phyloP scores from a whole-genome alignment of 306 rosid species.

The Begonia loranthoides region DNA sequence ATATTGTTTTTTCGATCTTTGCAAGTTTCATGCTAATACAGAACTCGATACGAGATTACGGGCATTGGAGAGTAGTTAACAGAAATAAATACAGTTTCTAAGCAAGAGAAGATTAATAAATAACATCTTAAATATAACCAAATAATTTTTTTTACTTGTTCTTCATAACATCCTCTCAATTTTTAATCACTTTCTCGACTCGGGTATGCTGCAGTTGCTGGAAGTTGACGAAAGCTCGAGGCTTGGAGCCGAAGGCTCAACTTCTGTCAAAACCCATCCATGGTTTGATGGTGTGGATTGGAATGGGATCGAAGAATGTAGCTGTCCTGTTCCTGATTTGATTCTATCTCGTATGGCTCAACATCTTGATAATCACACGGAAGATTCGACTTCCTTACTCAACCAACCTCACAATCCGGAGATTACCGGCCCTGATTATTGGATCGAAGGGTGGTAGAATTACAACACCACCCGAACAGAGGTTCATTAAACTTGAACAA shows the following conservation, averaged over 20 bases:
- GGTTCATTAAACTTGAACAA: too few species aligned
- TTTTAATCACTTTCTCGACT: neutral
- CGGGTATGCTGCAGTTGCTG: conserved; percentile 42
- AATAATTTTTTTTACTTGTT: too few species aligned
- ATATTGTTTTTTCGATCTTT: too few species aligned
- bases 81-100: too few species aligned
- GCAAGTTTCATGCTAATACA: too few species aligned
- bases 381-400: conserved; percentile 28
- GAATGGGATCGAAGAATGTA: conserved; percentile 39
- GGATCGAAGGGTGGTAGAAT: conserved; percentile 89
- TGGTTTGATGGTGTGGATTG: conserved; percentile 87
- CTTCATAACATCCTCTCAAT: too few species aligned
- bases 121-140: too few species aligned
- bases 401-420: conserved; percentile 36
- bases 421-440: conserved; percentile 54
- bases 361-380: conserved; percentile 44
- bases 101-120: too few species aligned
- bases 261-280: conserved; percentile 53
- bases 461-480: too few species aligned
- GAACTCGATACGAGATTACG: too few species aligned
- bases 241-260: conserved; percentile 69
- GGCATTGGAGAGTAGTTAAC: too few species aligned
- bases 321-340: conserved; percentile 52
- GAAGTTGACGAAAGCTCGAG: conserved; percentile 73
- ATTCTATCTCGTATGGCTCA: conserved; percentile 55